Base-by-base conservation (phyloP, 371 early-diverging fungal genomes). In the Blakeslea trispora region DNA sequence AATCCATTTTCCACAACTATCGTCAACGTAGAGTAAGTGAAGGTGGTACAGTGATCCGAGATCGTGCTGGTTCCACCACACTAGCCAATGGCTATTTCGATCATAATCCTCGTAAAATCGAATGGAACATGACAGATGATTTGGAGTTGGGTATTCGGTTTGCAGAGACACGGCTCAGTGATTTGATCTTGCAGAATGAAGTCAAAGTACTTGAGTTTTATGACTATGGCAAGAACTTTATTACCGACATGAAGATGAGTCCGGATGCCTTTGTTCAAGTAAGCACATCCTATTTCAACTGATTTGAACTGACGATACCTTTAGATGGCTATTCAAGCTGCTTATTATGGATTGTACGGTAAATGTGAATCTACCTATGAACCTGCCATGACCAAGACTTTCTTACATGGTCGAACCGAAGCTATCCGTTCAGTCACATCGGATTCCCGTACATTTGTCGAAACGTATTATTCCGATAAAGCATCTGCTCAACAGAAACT, bases 281-380 rank as follows among this genome's bases (percentile, higher is more conserved):
- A 64, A 66, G 40, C 11, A 13, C 45, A 37, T 28, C n/a, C 19
- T 15, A n/a, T n/a, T 37, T 28, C 7, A 28, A 7, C 28, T 28
- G 5, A 28, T 28, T 28, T 28, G 5, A 28, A 28, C 28, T 7
- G 28, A 45, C 41, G 9, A 37, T 37, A 13, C 1, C 3, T 3
- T 39, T 79, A 90, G 79, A 93, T 95, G 92, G 92, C 94, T 10
- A 87, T 92, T 65, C 95, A 95, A 79, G 88, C 93, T 34, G 95
- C 95, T 34, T 94, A 92, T 75, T 94, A 89, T 78, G 91, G 91
- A 50, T 78, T 89, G 56, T 86, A 88, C 66, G 91, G 93, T 43
- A 78, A 80, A 45, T 69, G 77, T 55, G 81, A 84, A 52, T 82
- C 90, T 45, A 94, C 94, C 14, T 95, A 95, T 72, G 95, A 94